A percentile compares a stretch with the other conserved stretches of the same genome.
Evolutionary conservation across 352 stramenopile species (phyloP).

Genomic region (Phytopythium litorale): DNA sequence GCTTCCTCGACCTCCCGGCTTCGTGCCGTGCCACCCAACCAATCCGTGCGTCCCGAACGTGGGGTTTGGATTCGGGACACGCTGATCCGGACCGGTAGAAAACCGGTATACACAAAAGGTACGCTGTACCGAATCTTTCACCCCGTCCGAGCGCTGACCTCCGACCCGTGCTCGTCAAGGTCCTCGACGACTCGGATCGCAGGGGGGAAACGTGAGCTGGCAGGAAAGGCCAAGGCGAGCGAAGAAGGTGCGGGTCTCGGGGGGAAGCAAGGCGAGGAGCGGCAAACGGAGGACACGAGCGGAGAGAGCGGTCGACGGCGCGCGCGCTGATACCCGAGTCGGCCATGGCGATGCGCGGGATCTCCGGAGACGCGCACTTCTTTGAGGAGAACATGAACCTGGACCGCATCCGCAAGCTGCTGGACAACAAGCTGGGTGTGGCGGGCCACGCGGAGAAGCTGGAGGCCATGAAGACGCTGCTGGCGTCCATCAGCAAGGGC

Average conservation of each 20-base stretch:
- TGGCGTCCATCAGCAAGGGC: slow-evolving; percentile 97
- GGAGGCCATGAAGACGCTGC: slow-evolving; percentile 98
- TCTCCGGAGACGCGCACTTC: slow-evolving; percentile 93
- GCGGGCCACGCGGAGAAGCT: slow-evolving; percentile 87
- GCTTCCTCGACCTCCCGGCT: not conserved
- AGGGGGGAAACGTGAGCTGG: not conserved
- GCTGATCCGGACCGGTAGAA: not conserved
- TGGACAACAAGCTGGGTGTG: slow-evolving; percentile 88
- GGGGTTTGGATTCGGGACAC: not conserved
- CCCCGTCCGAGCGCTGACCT: not conserved
- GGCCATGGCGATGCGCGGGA: slow-evolving; percentile 57
- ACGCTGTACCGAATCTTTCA: slow-evolving; percentile 3
- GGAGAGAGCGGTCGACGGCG: not conserved
- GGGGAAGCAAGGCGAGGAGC: not conserved
- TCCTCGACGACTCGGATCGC: slow-evolving; percentile 8
- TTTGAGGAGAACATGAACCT: slow-evolving; percentile 97
- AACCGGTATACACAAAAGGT: not conserved
- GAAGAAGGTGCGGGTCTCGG: not conserved
- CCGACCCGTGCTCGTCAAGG: not conserved
- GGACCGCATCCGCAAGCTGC: slow-evolving; percentile 80
- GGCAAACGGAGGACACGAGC: not conserved
- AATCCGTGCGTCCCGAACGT: not conserved
- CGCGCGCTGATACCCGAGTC: not conserved
- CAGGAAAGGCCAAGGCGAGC: too few species aligned
- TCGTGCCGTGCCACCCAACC: slow-evolving; percentile 6